These are phyloP conservation scores for Hyphopichia wangnamkhiaoensis DNA, from an alignment of 1,139 yeast species.

Conservation along the genomic window DNA sequence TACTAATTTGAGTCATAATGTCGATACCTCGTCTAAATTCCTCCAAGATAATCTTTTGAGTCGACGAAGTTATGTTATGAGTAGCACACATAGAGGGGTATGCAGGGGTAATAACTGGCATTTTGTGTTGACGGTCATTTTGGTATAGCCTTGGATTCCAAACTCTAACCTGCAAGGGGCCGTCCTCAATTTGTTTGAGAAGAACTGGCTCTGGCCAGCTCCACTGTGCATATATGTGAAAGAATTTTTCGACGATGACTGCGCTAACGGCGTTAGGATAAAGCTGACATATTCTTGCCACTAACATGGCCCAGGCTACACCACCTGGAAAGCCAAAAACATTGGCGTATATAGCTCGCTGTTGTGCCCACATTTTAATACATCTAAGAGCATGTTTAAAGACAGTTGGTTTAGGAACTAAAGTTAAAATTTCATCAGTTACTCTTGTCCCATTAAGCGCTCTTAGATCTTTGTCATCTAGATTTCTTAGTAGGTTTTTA, in stretches of 20 bases:
- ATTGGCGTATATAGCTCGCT: constrained; percentile 90
- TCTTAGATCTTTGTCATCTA: constrained; percentile 88
- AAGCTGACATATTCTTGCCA: constrained; percentile 92
- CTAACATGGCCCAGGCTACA: constrained; percentile 99
- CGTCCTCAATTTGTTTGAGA: constrained; percentile 90
- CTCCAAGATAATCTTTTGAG: constrained; percentile 72
- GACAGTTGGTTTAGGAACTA: constrained; percentile 92
- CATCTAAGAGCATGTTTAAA: constrained; percentile 92
- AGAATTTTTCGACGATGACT: constrained; percentile 83
- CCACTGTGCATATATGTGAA: constrained; percentile 86
- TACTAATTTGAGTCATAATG: constrained; percentile 66
- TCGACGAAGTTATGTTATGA: constrained; percentile 86
- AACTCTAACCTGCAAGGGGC: constrained; percentile 91
- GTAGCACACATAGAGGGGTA: constrained; percentile 99
- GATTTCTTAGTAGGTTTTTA: constrained; percentile 76
- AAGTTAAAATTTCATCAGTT: constrained; percentile 84
- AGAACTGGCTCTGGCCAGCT: constrained; percentile 98
- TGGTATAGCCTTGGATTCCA: constrained; percentile 95
- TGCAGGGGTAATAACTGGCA: constrained; percentile 99
- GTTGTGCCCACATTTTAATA: constrained; percentile 94
- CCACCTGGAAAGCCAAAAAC: constrained; percentile 99
- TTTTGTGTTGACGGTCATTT: constrained; percentile 82
- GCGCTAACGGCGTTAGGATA: constrained; percentile 97
- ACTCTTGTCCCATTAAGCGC: constrained; percentile 95
- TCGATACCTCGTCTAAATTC: constrained; percentile 78